Percentiles rank a stretch among this genome's conserved stretches.
These are phyloP conservation scores for Rutstroemia sydowiana DNA, from an alignment of 2,329 filamentous ascomycete genomes.

Conservation along the genomic window DNA sequence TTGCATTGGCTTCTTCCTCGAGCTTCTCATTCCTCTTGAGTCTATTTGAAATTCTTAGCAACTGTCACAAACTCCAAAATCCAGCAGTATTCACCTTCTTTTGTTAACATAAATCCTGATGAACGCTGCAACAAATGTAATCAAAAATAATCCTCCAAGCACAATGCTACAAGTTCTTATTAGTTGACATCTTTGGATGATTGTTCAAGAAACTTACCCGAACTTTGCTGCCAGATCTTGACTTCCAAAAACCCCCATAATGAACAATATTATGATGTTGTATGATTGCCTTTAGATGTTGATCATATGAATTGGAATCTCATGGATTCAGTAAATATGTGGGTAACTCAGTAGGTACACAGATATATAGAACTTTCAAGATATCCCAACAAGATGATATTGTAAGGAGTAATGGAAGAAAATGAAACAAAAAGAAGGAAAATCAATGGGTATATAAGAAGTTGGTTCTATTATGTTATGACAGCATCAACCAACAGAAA, in stretches of 20 bases:
- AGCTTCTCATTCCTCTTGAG: slow-evolving; percentile 8
- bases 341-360: too few species aligned
- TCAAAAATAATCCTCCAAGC: background rate
- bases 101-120: slow-evolving; percentile 5
- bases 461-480: too few species aligned
- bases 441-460: too few species aligned
- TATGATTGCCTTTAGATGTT: background rate
- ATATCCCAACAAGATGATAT: too few species aligned
- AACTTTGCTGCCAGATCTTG: slow-evolving; percentile 5
- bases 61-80: background rate
- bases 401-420: too few species aligned
- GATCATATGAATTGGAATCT: too few species aligned
- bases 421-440: too few species aligned
- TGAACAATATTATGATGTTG: slow-evolving; percentile 6
- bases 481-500: too few species aligned
- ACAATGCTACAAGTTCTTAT: background rate
- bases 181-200: background rate
- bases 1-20: slow-evolving; percentile 4
- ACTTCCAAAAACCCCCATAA: slow-evolving; percentile 9
- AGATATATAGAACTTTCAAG: too few species aligned
- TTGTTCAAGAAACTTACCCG: background rate
- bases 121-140: background rate
- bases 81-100: slow-evolving; percentile 6
- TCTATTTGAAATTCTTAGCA: slow-evolving; percentile 1
- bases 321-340: too few species aligned